Base-by-base conservation (phyloP, 306 rosid species). In the Spatholobus suberectus region DNA sequence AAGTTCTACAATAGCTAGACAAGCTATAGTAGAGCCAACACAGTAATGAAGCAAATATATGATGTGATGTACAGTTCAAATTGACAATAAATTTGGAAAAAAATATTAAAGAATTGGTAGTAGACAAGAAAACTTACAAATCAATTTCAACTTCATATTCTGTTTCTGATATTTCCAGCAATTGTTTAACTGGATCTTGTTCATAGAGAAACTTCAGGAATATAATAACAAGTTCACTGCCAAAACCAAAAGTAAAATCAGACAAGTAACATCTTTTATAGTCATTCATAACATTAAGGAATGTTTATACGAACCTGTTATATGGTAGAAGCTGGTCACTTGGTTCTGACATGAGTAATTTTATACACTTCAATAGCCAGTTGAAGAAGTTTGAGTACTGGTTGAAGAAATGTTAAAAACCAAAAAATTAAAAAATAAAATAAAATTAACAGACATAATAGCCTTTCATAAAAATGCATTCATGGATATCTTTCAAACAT, bases 331-430 rank as follows among this genome's bases (percentile, higher is more conserved):
- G 97, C 86, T 93, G 99, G 89, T 95, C 98, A 27, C 99, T 93
- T 37, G 98, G 99, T 85, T 93, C 99, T 40, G 97, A 90, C 93
- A 89, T 90, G 47, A 95, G 98, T 55, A 95, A 75, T 85, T 90
- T 93, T 85, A 93, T 93, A 87, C 96, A 93, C 88, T 90, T 92
- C 72, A 93, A 77, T 76, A 95, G 99, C 99, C 99, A 95, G 87
- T 95, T 93, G 93, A 93, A 95, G 91, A 95, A 92, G 82, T 95
- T 95, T 17, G 96, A 94, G 86, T 90, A 92, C 99, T 95, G 98
- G 74, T 58, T 62, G 18, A 86, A 86, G 57, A 77, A 70, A 81
- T 13, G 67, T 54, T 47, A 78, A 65, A 76, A 84, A 80, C 47
- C 52, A 81, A 34, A 66, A n/a, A 17, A 35, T 35, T n/a, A 77